Evolutionary conservation across 768 basidiomycete genomes (phyloP).

Genomic region (Phallus indusiatus): DNA sequence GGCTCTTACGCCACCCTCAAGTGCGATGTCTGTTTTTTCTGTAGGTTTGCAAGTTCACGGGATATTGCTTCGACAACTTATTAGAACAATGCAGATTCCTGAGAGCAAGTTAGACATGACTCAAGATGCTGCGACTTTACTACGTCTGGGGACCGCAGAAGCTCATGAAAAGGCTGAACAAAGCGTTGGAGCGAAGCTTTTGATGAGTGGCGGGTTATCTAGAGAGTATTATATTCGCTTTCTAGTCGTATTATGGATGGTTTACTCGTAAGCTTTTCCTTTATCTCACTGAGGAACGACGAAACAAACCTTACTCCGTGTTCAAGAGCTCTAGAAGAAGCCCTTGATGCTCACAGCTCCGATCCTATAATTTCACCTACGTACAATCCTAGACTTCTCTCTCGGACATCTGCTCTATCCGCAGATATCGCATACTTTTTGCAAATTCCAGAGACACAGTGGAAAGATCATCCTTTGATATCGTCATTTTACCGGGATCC

Average conservation of each 20-base stretch:
- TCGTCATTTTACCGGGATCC: slow-evolving; percentile 31
- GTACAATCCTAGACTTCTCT: slow-evolving; percentile 61
- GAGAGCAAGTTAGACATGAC: slow-evolving; percentile 19
- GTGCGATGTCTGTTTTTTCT: not conserved
- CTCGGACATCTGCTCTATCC: slow-evolving; percentile 49
- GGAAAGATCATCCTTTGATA: slow-evolving; percentile 51
- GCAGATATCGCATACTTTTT: slow-evolving; percentile 60
- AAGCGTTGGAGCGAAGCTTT: slow-evolving; percentile 45
- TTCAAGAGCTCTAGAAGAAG: slow-evolving; percentile 46
- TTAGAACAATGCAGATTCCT: not conserved
- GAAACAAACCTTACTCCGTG: not conserved
- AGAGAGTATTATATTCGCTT: slow-evolving; percentile 60
- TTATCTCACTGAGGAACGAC: not conserved
- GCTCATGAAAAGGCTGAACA: slow-evolving; percentile 52
- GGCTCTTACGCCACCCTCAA: too few species aligned
- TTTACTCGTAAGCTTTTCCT: slow-evolving; percentile 53
- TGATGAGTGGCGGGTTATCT: slow-evolving; percentile 49
- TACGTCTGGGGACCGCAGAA: slow-evolving; percentile 29
- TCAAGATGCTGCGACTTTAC: slow-evolving; percentile 26
- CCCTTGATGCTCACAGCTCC: slow-evolving; percentile 47
- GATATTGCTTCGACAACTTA: not conserved
- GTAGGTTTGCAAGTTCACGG: not conserved
- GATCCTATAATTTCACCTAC: slow-evolving; percentile 57
- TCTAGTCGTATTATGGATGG: slow-evolving; percentile 69
- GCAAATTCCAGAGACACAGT: slow-evolving; percentile 40